Evolutionary conservation across 305 asterid genomes (phyloP).

Genomic region (Solanum hybrid): DNA sequence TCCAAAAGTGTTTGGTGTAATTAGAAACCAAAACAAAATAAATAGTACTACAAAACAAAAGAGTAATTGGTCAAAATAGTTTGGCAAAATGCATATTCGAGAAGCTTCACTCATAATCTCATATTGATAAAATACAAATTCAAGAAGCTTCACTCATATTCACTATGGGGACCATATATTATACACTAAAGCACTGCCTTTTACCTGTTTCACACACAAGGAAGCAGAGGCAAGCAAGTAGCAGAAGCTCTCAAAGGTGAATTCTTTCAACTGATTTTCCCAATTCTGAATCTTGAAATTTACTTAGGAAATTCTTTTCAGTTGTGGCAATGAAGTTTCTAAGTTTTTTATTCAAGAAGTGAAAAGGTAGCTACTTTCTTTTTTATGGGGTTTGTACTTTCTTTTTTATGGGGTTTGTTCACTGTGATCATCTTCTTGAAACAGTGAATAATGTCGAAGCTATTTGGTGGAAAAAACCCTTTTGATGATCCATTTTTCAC

Average conservation of each 20-base stretch:
- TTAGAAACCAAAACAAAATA: background rate
- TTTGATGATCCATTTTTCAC: conserved; percentile 61
- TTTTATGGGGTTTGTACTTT: background rate
- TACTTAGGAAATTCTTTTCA: background rate
- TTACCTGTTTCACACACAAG: background rate
- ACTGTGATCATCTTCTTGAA: background rate
- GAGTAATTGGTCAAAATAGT: background rate
- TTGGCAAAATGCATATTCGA: background rate
- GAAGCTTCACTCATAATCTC: background rate
- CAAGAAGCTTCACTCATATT: background rate
- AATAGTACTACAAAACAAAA: background rate
- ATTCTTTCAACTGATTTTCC: background rate
- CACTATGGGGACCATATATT: background rate
- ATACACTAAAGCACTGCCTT: background rate
- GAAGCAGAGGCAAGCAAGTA: background rate
- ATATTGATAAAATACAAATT: background rate
- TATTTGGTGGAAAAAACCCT: conserved; percentile 68
- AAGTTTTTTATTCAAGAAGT: background rate
- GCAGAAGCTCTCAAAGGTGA: background rate
- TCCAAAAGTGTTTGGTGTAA: background rate
- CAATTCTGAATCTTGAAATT: background rate
- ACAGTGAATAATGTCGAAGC: conserved; percentile 30
- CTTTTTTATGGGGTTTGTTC: background rate
- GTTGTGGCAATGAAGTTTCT: background rate
- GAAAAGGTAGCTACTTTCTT: background rate